Conservation (phyloP, 106 monocot species). For the Allium fistulosum region DNA sequence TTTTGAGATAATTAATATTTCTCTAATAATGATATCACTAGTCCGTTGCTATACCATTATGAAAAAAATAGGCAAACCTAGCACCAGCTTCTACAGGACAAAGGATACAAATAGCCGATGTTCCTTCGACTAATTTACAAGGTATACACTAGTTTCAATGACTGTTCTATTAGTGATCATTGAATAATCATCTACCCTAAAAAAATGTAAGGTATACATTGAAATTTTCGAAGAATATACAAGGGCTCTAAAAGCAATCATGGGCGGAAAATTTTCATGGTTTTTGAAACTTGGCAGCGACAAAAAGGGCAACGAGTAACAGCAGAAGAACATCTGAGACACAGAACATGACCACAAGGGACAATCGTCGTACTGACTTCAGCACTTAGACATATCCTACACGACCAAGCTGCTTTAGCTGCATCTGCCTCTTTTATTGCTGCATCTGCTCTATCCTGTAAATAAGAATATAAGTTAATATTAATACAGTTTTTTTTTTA, state of each 20-base stretch:
- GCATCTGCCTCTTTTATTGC: constrained; percentile 81
- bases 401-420: constrained; percentile 88
- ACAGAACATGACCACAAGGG: constrained; percentile 93
- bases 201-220: not conserved
- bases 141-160: too few species aligned
- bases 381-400: constrained; percentile 67
- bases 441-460: constrained; percentile 78
- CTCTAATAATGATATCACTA: too few species aligned
- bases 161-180: too few species aligned
- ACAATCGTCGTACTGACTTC: constrained; percentile 73
- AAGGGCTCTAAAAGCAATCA: constrained; percentile 12
- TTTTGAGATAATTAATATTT: too few species aligned
- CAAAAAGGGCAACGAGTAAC: constrained; percentile 89
- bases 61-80: too few species aligned
- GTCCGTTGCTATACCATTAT: too few species aligned
- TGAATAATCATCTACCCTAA: too few species aligned
- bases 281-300: constrained; percentile 49
- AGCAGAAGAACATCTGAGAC: constrained; percentile 66
- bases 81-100: too few species aligned
- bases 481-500: too few species aligned
- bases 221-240: not conserved
- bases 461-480: too few species aligned
- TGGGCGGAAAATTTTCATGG: constrained; percentile 78
- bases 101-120: too few species aligned
- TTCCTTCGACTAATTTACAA: too few species aligned